These are phyloP conservation scores for Trichoderma atrobrunneum DNA, from an alignment of 2,329 filamentous ascomycete species.

Conservation along the genomic window DNA sequence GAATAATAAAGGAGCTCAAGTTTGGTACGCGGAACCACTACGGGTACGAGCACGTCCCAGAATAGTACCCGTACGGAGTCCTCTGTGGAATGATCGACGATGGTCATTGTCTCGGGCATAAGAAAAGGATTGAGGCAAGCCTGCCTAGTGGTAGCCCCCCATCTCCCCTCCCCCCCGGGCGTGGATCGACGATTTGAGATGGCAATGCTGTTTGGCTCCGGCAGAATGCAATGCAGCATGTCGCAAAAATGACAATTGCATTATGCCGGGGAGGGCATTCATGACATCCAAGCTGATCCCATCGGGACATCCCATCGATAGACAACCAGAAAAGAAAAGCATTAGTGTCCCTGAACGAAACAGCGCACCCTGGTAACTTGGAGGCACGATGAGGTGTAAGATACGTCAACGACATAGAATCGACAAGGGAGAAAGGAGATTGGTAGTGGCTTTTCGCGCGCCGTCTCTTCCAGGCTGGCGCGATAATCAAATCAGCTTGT, in stretches of 20 bases:
- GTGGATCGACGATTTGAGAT: not conserved
- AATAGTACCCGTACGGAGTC: not conserved
- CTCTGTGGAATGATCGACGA: not conserved
- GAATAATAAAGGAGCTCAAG: not conserved
- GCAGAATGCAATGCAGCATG: not conserved
- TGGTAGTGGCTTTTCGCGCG: not conserved
- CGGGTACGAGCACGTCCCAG: not conserved
- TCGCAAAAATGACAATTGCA: slow-evolving; percentile 15
- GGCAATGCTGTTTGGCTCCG: not conserved
- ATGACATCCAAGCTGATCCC: not conserved
- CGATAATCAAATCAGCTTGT: not conserved
- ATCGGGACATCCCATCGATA: not conserved
- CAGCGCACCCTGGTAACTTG: not conserved
- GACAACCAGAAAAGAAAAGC: not conserved
- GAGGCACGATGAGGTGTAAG: slow-evolving; percentile 14
- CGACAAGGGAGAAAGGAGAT: not conserved
- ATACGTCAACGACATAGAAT: slow-evolving; percentile 6
- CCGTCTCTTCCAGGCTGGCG: not conserved
- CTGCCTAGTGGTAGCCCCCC: not conserved
- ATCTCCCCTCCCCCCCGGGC: not conserved
- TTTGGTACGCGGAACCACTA: not conserved
- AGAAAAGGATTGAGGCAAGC: not conserved
- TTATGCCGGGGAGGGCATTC: not conserved
- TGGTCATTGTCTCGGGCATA: slow-evolving; percentile 3
- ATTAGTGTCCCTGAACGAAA: not conserved